These are phyloP conservation scores for Aspergillus flavus DNA, from an alignment of 2,329 filamentous ascomycete species.

Conservation along the genomic window DNA sequence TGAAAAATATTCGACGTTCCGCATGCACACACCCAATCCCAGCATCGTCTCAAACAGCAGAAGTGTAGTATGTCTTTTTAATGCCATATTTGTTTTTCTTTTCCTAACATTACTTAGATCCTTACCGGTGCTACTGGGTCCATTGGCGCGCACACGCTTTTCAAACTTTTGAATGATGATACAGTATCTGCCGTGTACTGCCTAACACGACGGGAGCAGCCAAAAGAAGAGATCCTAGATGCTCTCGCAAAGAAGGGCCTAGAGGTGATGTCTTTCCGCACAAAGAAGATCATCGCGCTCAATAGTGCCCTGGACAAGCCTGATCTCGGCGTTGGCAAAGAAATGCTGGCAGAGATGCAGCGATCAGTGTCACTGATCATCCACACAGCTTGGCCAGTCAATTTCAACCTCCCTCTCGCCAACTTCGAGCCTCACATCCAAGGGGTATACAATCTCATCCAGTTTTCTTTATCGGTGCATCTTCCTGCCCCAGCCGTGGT, in stretches of 20 bases:
- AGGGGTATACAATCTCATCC: constrained; percentile 50
- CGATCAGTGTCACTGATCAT: constrained; percentile 49
- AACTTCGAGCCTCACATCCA: constrained; percentile 52
- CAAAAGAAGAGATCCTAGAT: constrained; percentile 25
- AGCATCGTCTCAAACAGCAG: constrained; percentile 23
- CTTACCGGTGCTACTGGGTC: constrained; percentile 51
- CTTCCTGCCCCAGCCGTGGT: constrained; percentile 37
- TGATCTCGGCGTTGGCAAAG: constrained; percentile 44
- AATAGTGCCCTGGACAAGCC: constrained; percentile 43
- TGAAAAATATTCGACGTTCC: constrained; percentile 49
- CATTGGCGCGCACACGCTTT: constrained; percentile 46
- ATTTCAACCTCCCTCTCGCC: constrained; percentile 54
- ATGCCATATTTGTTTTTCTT: no score
- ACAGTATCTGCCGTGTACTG: constrained; percentile 41
- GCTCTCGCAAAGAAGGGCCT: constrained; percentile 27
- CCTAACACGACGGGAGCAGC: constrained; percentile 34
- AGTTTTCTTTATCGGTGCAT: constrained; percentile 46
- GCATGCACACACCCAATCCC: constrained; percentile 25
- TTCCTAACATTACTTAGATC: constrained; percentile 20
- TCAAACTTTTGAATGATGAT: constrained; percentile 40
- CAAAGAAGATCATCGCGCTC: constrained; percentile 44
- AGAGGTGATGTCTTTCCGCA: constrained; percentile 23
- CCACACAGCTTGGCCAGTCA: constrained; percentile 59
- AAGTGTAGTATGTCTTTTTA: constrained; percentile 25
- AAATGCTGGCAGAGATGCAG: constrained; percentile 43